A percentile compares a stretch with the other conserved stretches of the same genome.
Evolutionary conservation across 768 basidiomycete species (phyloP).

Genomic region (Suillus plorans): DNA sequence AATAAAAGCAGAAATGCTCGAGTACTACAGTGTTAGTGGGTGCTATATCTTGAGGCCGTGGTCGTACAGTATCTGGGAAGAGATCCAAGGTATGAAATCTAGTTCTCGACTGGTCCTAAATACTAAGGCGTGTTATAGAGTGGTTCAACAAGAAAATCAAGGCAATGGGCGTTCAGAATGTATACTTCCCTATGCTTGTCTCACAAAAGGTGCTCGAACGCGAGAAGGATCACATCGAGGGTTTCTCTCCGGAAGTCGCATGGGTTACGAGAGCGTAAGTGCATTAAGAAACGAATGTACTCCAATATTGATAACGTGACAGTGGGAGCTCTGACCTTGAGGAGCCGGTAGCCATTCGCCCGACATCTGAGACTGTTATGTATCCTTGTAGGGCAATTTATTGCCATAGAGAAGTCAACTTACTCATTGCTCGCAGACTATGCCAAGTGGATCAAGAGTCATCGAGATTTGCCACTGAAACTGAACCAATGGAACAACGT

Average conservation of each 20-base stretch:
- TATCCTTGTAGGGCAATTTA: constrained; percentile 76
- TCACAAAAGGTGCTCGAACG: constrained; percentile 89
- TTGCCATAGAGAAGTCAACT: neutral
- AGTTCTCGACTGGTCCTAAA: neutral
- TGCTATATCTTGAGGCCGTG: constrained; percentile 99
- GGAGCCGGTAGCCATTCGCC: constrained; percentile 96
- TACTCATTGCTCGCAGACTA: constrained; percentile 60
- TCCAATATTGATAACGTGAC: constrained; percentile 9
- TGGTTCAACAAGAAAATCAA: constrained; percentile 96
- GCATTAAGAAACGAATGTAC: neutral
- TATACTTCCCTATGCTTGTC: constrained; percentile 99
- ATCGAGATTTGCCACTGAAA: constrained; percentile 95
- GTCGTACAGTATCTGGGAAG: constrained; percentile 97
- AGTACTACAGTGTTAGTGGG: constrained; percentile 98
- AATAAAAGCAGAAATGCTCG: constrained; percentile 97
- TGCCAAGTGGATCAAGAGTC: constrained; percentile 97
- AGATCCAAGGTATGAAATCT: constrained; percentile 72
- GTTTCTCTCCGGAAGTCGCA: constrained; percentile 99
- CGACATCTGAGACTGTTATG: constrained; percentile 99
- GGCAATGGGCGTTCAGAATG: constrained; percentile 92
- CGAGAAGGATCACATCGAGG: constrained; percentile 98
- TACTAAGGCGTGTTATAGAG: constrained; percentile 40
- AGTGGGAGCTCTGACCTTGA: constrained; percentile 93
- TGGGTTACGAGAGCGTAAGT: constrained; percentile 97
- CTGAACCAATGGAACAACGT: constrained; percentile 99